Conservation (phyloP, 768 basidiomycete species). For the Panus rudis region DNA sequence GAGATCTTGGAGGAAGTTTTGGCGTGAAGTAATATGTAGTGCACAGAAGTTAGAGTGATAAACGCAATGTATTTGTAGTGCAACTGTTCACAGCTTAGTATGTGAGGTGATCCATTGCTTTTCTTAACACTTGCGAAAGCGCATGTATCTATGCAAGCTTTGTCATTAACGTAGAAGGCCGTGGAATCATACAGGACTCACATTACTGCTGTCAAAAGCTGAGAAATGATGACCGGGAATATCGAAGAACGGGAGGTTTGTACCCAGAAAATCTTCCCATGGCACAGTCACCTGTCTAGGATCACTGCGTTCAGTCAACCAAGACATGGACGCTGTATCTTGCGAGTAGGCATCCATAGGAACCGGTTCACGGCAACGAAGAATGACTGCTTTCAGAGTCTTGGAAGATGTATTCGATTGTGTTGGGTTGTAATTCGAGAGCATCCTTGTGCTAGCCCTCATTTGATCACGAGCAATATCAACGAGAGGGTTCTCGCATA, state of each 20-base stretch:
- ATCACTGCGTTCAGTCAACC: conserved; percentile 38
- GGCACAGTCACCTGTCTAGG: conserved; percentile 25
- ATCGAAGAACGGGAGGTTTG: conserved; percentile 36
- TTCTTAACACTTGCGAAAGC: no score
- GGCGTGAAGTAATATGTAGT: no score
- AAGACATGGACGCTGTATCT: conserved; percentile 38
- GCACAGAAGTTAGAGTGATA: no score
- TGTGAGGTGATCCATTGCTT: no score
- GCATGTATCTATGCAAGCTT: no score
- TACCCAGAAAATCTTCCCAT: conserved; percentile 42
- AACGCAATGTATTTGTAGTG: no score
- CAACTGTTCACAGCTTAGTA: no score
- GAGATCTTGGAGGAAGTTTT: conserved; percentile 46
- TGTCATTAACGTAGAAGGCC: no score
- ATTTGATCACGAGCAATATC: conserved; percentile 10
- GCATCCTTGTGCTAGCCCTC: conserved; percentile 27
- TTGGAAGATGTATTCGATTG: conserved; percentile 13
- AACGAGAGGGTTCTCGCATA: conserved; percentile 15
- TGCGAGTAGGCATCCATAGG: neutral
- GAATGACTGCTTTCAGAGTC: conserved; percentile 36
- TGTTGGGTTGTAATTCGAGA: conserved; percentile 39
- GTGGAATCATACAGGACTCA: no score
- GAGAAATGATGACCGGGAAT: conserved; percentile 66
- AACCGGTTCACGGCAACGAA: conserved; percentile 42
- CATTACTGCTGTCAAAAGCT: conserved; percentile 45